Evolutionary conservation across 2,329 filamentous ascomycete genomes (phyloP).

Genomic region (Mollisia scopiformis): DNA sequence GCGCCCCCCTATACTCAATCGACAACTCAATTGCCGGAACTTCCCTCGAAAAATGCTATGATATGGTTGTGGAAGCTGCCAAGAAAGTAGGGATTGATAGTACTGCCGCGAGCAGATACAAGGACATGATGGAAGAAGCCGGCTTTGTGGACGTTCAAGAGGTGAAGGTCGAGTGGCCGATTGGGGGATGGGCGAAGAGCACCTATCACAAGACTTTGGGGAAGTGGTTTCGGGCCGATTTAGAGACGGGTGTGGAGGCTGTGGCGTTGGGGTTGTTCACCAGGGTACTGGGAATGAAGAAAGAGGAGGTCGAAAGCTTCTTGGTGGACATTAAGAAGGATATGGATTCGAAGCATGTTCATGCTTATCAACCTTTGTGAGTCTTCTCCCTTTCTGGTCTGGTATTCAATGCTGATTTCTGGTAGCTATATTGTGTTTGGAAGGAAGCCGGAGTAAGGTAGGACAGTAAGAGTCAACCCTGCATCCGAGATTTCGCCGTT

Average conservation of each 20-base stretch:
- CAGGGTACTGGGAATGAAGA: constrained; percentile 16
- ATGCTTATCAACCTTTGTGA: constrained; percentile 22
- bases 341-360: constrained; percentile 16
- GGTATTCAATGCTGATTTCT: background rate
- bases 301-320: constrained; percentile 14
- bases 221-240: constrained; percentile 27
- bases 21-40: constrained; percentile 22
- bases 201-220: constrained; percentile 38
- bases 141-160: constrained; percentile 40
- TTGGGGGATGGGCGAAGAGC: constrained; percentile 45
- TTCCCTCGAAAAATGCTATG: constrained; percentile 16
- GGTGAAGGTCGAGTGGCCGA: constrained; percentile 42
- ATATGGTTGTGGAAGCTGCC: constrained; percentile 4
- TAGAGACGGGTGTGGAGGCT: constrained; percentile 12
- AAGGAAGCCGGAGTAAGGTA: constrained; percentile 8
- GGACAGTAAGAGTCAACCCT: too few species aligned
- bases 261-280: constrained; percentile 10
- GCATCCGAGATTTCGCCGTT: too few species aligned
- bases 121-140: constrained; percentile 31
- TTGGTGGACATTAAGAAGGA: constrained; percentile 13
- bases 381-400: background rate
- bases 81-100: constrained; percentile 18
- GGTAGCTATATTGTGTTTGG: constrained; percentile 14
- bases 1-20: constrained; percentile 9
- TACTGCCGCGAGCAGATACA: constrained; percentile 10